Base-by-base conservation (phyloP, 2,329 filamentous ascomycete species). In the Xylaria multiplex region DNA sequence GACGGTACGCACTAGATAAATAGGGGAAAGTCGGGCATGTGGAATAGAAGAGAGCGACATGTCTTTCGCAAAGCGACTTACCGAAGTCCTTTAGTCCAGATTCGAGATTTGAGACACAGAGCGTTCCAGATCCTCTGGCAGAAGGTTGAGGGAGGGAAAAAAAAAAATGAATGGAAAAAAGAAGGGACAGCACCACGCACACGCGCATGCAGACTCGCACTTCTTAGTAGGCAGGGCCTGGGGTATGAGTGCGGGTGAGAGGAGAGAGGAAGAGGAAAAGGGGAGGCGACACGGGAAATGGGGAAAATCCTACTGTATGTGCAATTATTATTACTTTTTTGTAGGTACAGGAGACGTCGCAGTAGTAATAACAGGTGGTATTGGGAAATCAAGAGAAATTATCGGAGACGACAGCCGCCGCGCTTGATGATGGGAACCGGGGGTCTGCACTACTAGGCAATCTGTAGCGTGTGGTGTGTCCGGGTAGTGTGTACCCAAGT, bases 341-440 rank as follows among this genome's bases (percentile, higher is more conserved):
- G 62, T 65, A 62, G 63, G 68, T 63, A 68, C 64, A 69, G 58
- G 66, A 68, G 66, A 66, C 60, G 69, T 69, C 56, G 62, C 64
- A 66, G 64, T 67, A 62, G 69, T 64, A 69, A 69, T 66, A 67
- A 58, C 55, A 70, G 69, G 70, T 73, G 69, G 65, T 75, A 73
- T 71, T 70, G 67, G 71, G 69, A 72, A 69, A 71, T 72, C 71
- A 73, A 73, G 73, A 75, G 73, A 75, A 74, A 75, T 74, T 74
- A 73, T 75, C 73, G 73, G 73, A 74, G 72, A 68, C 71, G 67
- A 70, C 62, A 68, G 59, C 67, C 63, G 59, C 67, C 63, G 68
- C 66, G 60, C 65, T 69, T 60, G 65, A 43, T 48, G 61, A 60
- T 72, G 69, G 71, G 62, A 59, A 66, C 68, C 52, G 59, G 64